These are phyloP conservation scores for Choanephora cucurbitarum DNA, from an alignment of 371 early-diverging fungal species.

Conservation along the genomic window DNA sequence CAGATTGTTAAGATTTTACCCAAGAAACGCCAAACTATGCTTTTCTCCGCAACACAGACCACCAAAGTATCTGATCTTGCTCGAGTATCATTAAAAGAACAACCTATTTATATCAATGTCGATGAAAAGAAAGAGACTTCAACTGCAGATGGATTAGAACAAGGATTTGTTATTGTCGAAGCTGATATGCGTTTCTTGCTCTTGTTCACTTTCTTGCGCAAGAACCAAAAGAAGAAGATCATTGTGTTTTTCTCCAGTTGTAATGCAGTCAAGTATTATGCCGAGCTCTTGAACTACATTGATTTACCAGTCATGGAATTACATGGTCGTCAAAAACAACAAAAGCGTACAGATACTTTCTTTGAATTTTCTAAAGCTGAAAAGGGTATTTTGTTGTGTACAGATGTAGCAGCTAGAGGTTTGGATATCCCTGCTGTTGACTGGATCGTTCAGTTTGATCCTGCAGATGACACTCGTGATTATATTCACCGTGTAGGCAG, in stretches of 20 bases:
- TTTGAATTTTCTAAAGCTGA: slow-evolving; percentile 95
- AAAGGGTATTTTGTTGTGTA: slow-evolving; percentile 90
- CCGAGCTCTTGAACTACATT: slow-evolving; percentile 94
- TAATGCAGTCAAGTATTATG: slow-evolving; percentile 94
- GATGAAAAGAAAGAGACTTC: slow-evolving; percentile 89
- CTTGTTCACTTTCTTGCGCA: slow-evolving; percentile 92
- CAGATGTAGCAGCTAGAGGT: slow-evolving; percentile 99
- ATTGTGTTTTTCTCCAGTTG: slow-evolving; percentile 97
- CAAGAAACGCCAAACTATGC: slow-evolving; percentile 87
- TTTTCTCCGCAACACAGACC: slow-evolving; percentile 99
- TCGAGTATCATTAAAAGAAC: slow-evolving; percentile 89
- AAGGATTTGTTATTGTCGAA: slow-evolving; percentile 94
- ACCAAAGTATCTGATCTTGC: slow-evolving; percentile 97
- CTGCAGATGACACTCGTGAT: slow-evolving; percentile 97
- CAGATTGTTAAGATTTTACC: slow-evolving; percentile 92
- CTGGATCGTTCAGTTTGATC: slow-evolving; percentile 99
- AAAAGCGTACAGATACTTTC: slow-evolving; percentile 94
- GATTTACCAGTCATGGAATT: slow-evolving; percentile 96
- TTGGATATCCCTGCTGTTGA: slow-evolving; percentile 98
- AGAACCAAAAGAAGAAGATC: slow-evolving; percentile 93
- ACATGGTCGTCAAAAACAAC: slow-evolving; percentile 94
- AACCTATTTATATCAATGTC: slow-evolving; percentile 96
- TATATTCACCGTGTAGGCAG: slow-evolving; percentile 99
- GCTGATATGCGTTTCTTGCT: slow-evolving; percentile 90
- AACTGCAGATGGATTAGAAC: slow-evolving; percentile 94